Evolutionary conservation across 1,139 yeast species (phyloP).

Genomic region (Casaregolazyma suthepensis): DNA sequence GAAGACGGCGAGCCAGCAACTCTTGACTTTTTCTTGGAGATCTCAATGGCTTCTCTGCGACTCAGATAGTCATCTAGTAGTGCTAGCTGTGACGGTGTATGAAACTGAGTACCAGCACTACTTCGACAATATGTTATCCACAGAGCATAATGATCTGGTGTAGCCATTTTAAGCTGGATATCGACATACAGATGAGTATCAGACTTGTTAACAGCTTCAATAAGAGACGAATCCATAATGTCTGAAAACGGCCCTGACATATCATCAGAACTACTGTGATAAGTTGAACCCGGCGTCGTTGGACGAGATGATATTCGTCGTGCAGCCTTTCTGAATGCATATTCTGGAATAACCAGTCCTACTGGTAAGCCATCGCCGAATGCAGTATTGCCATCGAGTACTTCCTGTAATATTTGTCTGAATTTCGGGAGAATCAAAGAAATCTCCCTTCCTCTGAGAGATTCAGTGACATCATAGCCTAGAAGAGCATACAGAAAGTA

Average conservation of each 20-base stretch:
- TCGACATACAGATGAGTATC: conserved; percentile 64
- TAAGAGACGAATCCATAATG: conserved; percentile 38
- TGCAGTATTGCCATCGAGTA: conserved; percentile 8
- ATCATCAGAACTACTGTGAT: background rate
- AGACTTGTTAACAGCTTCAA: conserved; percentile 62
- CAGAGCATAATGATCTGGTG: conserved; percentile 52
- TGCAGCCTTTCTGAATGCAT: conserved; percentile 59
- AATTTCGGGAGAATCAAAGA: conserved; percentile 63
- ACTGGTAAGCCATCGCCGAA: conserved; percentile 21
- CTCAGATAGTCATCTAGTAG: conserved; percentile 36
- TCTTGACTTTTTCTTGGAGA: conserved; percentile 30
- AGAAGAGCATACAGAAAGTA: conserved; percentile 74
- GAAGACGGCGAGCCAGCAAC: background rate
- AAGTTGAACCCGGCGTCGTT: conserved; percentile 17
- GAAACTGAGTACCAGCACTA: conserved; percentile 21
- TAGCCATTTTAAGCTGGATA: conserved; percentile 70
- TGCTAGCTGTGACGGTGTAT: conserved; percentile 54
- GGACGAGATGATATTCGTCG: conserved; percentile 3
- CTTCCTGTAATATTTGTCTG: conserved; percentile 42
- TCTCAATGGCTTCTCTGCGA: conserved; percentile 9
- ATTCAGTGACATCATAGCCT: conserved; percentile 43
- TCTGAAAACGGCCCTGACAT: conserved; percentile 11
- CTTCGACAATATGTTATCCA: conserved; percentile 81
- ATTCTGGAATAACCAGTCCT: conserved; percentile 78
- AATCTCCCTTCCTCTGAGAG: conserved; percentile 47